Evolutionary conservation across 116 monocot genomes (phyloP), one percentile per base, ranked within the genome.

Genomic region (Zostera marina): DNA sequence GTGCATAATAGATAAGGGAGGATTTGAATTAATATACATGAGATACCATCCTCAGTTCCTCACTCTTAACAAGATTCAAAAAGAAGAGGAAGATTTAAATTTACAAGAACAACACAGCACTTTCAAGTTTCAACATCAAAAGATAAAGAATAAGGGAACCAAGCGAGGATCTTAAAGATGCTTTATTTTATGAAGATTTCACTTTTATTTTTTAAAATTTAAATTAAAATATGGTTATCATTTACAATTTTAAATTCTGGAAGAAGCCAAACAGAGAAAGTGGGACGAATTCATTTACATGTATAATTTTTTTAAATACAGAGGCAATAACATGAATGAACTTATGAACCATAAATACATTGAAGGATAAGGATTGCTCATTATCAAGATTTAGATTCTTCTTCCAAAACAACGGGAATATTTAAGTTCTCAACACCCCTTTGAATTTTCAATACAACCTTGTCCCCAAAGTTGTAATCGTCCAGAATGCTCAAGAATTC

Each of bases 401-500:
- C 82, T 65, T 85, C 91, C 62, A 91, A 65, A 63, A 72, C 47
- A 10, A 85, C 17, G 23, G 81, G 61, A 7, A 85, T 8, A n/a
- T 85, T 77, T 46, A 79, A 61, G 42, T 47, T 74, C 54, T 71
- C 58, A 46, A 51, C 42, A 15, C 75, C 84, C 60, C 94, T 73
- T 57, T 60, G 81, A 43, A 82, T 62, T 60, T 77, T 79, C 11
- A 88, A 44, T 16, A 63, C 4, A 62, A 84, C 79, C 59, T 62
- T 67, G 41, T 88, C 77, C 4, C 94, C 84, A 46, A 84, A 73
- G 56, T 42, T 69, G 64, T 88, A 88, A 16, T 88, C 76, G 39
- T 88, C 88, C 7, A 94, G 65, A 67, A 74, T 53, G 63, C 74
- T 88, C 9, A 64, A 51, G 42, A 88, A 59, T 16, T 81, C 94